Base-by-base conservation (phyloP, 2,329 filamentous ascomycete species). In the Aspergillus sp. region DNA sequence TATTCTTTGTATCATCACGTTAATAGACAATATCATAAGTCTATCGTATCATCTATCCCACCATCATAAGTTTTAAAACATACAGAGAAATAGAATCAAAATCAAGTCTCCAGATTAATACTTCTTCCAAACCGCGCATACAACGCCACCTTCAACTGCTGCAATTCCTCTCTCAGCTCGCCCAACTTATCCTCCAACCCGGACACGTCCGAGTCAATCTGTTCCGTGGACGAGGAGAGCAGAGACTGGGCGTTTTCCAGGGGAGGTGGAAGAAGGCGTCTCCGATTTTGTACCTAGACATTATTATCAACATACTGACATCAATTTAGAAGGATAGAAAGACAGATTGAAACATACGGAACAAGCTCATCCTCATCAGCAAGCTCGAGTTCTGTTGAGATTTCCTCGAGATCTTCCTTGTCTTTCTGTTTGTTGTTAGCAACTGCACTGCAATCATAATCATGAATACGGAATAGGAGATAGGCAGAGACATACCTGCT, bases 391-490 rank as follows among this genome's bases (percentile, higher is more conserved):
- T 98, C 93, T 42, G 78, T 88, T 2, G 85, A 86, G 43, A 98
- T 79, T 67, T 98, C 93, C 64, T 97, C 90, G 4, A 97, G 80
- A 62, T 97, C 93, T 69, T 98, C 93, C 72, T 96, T 97, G 68
- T 97, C 91, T 74, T 97, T 97, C 91, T 97, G 55, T 35, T 45
- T 9, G 11, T 26, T 7, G 26, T 48, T 40, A 54, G 44, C 8
- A 45, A 13, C 27, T 19, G 4, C 19, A 19, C 19, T 4, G 19
- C 19, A 19, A 19, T 19, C 19, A 19, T 19, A 4, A 19, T 19
- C 19, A 19, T 19, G 19, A 19, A 19, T 19, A 19, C 2, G 19
- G 40, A 29, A n/a, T 37, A 33, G 4, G 19, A 37, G 27, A 32
- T 29, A 40, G 13, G 13, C 19, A 19, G 7, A n/a, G 9, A 42